A percentile compares a stretch with the other conserved stretches of the same genome.
Conservation (phyloP, 495 filamentous ascomycete species). For the Cladorrhinum samala region DNA sequence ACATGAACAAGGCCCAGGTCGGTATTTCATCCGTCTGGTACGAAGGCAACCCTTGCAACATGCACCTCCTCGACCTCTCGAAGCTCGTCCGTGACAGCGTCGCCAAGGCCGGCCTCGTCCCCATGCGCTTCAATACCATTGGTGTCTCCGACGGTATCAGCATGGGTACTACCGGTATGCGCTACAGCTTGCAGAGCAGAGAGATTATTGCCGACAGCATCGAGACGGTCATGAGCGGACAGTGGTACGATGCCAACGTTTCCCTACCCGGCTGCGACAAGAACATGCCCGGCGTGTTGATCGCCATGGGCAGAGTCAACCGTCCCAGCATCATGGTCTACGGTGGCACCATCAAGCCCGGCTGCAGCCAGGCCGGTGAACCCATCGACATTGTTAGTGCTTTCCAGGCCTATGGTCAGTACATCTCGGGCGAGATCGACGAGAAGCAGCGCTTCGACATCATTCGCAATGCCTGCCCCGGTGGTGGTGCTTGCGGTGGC, state of each 20-base stretch:
- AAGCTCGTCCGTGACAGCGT: conserved; percentile 79
- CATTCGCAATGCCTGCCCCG: conserved; percentile 90
- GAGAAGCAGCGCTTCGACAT: conserved; percentile 91
- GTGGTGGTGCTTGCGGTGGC: conserved; percentile 88
- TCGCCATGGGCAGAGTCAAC: conserved; percentile 96
- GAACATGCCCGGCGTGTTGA: conserved; percentile 98
- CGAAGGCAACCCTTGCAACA: conserved; percentile 96
- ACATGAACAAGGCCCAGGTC: conserved; percentile 92
- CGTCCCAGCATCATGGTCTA: conserved; percentile 95
- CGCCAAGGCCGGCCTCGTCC: conserved; percentile 67
- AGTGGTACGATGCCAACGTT: conserved; percentile 99
- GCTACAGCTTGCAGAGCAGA: conserved; percentile 87
- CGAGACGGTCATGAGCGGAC: conserved; percentile 96
- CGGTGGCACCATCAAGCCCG: conserved; percentile 89
- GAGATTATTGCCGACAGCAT: conserved; percentile 97
- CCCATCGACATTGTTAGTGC: conserved; percentile 92
- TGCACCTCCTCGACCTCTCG: conserved; percentile 91
- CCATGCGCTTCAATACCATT: conserved; percentile 95
- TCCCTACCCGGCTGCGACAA: conserved; percentile 99
- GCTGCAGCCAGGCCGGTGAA: conserved; percentile 70
- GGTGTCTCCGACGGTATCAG: conserved; percentile 85
- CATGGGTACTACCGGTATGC: conserved; percentile 84
- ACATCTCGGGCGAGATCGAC: conserved; percentile 80
- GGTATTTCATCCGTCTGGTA: conserved; percentile 91
- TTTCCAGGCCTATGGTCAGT: conserved; percentile 97